Evolutionary conservation across 2,329 filamentous ascomycete species (phyloP).

Genomic region (Colletotrichum horii): DNA sequence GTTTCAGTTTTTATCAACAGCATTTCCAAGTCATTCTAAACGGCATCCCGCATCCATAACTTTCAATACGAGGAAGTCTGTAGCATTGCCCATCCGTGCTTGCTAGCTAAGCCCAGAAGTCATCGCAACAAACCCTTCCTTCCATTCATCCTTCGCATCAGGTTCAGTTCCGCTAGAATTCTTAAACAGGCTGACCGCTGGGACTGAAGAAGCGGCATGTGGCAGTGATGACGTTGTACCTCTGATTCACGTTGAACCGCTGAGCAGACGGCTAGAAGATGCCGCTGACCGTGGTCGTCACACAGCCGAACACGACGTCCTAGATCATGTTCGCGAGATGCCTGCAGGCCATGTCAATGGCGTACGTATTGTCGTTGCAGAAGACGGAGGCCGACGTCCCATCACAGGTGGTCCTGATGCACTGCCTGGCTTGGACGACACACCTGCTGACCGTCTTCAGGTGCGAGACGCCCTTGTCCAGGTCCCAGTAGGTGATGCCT

Average conservation of each 20-base stretch:
- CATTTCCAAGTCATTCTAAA: neutral
- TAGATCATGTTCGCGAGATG: neutral
- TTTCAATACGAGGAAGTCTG: neutral
- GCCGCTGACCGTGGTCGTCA: neutral
- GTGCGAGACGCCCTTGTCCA: neutral
- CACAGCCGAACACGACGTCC: neutral
- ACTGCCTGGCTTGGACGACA: neutral
- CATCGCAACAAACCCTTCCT: neutral
- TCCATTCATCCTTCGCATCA: neutral
- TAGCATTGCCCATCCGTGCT: neutral
- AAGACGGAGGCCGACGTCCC: neutral
- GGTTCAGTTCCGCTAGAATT: fast-evolving
- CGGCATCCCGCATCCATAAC: fast-evolving
- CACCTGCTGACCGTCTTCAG: neutral
- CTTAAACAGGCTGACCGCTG: neutral
- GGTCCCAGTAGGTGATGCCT: neutral
- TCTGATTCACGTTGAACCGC: neutral
- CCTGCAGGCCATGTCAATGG: neutral
- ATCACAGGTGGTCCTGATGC: neutral
- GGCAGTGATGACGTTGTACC: neutral
- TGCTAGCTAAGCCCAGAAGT: fast-evolving
- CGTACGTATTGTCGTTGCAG: neutral
- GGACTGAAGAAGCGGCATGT: neutral
- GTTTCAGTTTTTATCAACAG: neutral
- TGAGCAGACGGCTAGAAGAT: neutral